Evolutionary conservation across 2,329 filamentous ascomycete species (phyloP).

Genomic region (Lachnellula willkommii): DNA sequence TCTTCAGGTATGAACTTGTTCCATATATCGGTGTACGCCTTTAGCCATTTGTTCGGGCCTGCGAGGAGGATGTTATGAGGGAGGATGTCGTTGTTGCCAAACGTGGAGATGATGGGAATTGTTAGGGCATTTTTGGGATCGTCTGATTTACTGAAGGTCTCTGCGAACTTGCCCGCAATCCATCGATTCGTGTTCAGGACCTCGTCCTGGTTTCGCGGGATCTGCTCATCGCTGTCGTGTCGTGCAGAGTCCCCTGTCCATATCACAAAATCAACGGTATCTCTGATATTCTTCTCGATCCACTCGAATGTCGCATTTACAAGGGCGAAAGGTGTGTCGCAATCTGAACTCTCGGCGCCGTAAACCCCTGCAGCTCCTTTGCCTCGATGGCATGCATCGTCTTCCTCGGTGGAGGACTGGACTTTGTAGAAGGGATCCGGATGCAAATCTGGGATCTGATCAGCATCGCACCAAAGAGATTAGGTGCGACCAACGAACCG

Average conservation of each 20-base stretch:
- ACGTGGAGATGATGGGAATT: conserved; percentile 80
- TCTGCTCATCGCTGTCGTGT: conserved; percentile 79
- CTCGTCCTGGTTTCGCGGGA: conserved; percentile 69
- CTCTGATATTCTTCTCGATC: conserved; percentile 72
- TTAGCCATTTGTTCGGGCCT: conserved; percentile 84
- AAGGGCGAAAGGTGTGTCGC: conserved; percentile 76
- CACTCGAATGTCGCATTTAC: conserved; percentile 87
- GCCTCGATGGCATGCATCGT: conserved; percentile 72
- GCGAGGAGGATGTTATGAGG: conserved; percentile 88
- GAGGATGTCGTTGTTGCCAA: conserved; percentile 96
- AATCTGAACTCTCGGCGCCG: conserved; percentile 81
- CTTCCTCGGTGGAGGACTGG: conserved; percentile 64
- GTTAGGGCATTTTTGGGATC: conserved; percentile 55
- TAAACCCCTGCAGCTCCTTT: conserved; percentile 72
- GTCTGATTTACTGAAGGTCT: conserved; percentile 60
- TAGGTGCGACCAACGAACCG: conserved; percentile 48
- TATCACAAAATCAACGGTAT: conserved; percentile 80
- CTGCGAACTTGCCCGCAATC: conserved; percentile 69
- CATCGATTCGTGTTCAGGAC: conserved; percentile 73
- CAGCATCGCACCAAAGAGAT: conserved; percentile 20
- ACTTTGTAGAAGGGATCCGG: conserved; percentile 82
- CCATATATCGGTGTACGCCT: conserved; percentile 75
- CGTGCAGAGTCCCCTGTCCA: conserved; percentile 90
- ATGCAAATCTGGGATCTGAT: conserved; percentile 66
- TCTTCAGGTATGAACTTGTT: conserved; percentile 81